Evolutionary conservation across 2,329 filamentous ascomycete genomes (phyloP), one percentile per base, ranked within the genome.

Genomic region (Aureobasidium sp.): DNA sequence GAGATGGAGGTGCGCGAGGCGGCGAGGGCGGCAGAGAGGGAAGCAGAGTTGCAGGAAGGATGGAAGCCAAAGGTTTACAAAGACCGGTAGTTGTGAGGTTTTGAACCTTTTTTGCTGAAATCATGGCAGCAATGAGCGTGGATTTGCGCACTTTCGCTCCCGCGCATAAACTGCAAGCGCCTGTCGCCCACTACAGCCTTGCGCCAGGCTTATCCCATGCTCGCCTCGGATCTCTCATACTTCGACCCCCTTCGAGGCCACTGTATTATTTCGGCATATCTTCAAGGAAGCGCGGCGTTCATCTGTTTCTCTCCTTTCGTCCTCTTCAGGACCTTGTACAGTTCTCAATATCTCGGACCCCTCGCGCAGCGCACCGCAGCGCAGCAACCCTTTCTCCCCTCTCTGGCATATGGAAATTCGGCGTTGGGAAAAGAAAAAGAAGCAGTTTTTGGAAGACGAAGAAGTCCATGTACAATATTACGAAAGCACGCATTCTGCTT

Each of bases 1-100:
- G 93, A 97, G 79, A 82, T 88, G 70, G 93, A 99, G 77, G 79
- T 94, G 44, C 82, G 86, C 66, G 86, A 89, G 63, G 83, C 87
- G 64, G 81, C 86, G 70, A 87, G 90, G 72, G 86, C 87, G 72
- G 82, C 83, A 15, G 85, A 87, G 68, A 81, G 85, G 70, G 91
- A 96, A 71, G 87, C 87, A 62, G 91, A 96, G 75, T 70, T 88
- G 60, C 85, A 88, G 72, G 87, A 91, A 66, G 94, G 93, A 0
- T 97, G 91, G 86, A 95, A 92, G 74, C 94, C 93, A 63, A 97
- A 96, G 81, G 80, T 97, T 63, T 97, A 94, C 77, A 95, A 95
- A 79, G 90, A 95, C 74, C 82, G 86, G 82, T 89, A 68, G 61
- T 59, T 57, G 47, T 44, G 20, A 29, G 25, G 17, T 44, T 55